These are phyloP conservation scores for Colletotrichum sp. DNA, from an alignment of 2,329 filamentous ascomycete species.

Conservation along the genomic window DNA sequence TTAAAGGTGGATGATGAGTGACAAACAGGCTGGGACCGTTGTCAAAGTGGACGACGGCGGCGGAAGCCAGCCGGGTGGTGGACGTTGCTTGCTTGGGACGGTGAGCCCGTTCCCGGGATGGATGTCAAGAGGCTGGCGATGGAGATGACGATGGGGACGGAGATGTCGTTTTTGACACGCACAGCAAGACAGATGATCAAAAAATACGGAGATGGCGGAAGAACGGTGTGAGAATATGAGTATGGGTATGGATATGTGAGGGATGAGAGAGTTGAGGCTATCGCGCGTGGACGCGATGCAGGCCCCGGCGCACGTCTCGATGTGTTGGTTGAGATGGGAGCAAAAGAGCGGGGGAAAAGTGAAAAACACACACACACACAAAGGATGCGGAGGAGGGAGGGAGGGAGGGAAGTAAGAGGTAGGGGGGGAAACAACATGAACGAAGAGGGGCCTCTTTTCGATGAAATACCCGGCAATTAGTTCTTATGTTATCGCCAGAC, in stretches of 20 bases:
- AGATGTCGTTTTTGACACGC: conserved; percentile 2
- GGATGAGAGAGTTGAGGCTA: neutral
- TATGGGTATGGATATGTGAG: neutral
- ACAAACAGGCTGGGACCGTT: neutral
- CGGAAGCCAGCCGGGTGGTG: neutral
- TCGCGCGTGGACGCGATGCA: neutral
- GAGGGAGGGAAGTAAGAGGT: neutral
- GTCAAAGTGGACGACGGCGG: conserved; percentile 8
- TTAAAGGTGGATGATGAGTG: neutral
- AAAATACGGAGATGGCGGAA: neutral
- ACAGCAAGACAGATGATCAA: neutral
- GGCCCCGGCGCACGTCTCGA: neutral
- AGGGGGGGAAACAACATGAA: neutral
- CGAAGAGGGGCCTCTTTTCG: neutral
- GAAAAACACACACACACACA: neutral
- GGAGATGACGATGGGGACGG: neutral
- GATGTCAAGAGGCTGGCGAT: neutral
- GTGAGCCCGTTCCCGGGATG: neutral
- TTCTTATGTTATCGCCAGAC: neutral
- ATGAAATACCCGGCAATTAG: neutral
- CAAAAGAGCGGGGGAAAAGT: conserved; percentile 9
- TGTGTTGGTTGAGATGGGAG: conserved; percentile 9
- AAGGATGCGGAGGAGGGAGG: neutral
- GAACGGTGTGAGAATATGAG: neutral
- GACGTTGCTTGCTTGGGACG: neutral